Percentiles rank a stretch among this genome's conserved stretches.
phyloP scores from a whole-genome alignment of 108 stramenopile species.

The Discostella stelligeroides region DNA sequence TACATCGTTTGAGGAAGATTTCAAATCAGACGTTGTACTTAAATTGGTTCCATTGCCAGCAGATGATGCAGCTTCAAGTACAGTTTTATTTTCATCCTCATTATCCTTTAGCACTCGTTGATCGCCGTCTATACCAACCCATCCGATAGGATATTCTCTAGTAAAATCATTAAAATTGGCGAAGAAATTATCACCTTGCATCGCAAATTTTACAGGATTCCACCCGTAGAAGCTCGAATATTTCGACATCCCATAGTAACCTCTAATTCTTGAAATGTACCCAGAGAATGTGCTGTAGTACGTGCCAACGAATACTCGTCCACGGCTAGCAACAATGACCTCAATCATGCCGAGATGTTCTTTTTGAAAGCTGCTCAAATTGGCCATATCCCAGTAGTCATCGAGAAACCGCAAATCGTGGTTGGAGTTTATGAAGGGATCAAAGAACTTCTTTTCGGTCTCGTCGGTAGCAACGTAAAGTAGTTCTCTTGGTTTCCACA shows the following conservation, averaged over 20 bases:
- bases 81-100: slow-evolving; percentile 15
- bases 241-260: slow-evolving; percentile 80
- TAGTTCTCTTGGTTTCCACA: slow-evolving; percentile 58
- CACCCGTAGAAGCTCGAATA: slow-evolving; percentile 72
- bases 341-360: slow-evolving; percentile 96
- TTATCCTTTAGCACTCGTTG: slow-evolving; percentile 28
- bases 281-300: slow-evolving; percentile 93
- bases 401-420: slow-evolving; percentile 78
- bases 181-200: slow-evolving; percentile 60
- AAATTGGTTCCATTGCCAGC: background rate
- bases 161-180: slow-evolving; percentile 42
- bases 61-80: background rate
- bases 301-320: slow-evolving; percentile 87
- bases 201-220: slow-evolving; percentile 57
- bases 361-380: slow-evolving; percentile 66
- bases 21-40: background rate
- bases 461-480: slow-evolving; percentile 90
- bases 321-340: slow-evolving; percentile 88
- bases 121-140: slow-evolving; percentile 81
- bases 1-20: too few relatives aligned
- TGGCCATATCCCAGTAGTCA: slow-evolving; percentile 78
- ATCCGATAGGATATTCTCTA: slow-evolving; percentile 76
- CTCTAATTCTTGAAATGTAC: slow-evolving; percentile 85
- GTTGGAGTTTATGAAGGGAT: slow-evolving; percentile 55
- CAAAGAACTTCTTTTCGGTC: slow-evolving; percentile 75